Base-by-base conservation (phyloP, 2,329 filamentous ascomycete genomes). In the Didymella glomerata region DNA sequence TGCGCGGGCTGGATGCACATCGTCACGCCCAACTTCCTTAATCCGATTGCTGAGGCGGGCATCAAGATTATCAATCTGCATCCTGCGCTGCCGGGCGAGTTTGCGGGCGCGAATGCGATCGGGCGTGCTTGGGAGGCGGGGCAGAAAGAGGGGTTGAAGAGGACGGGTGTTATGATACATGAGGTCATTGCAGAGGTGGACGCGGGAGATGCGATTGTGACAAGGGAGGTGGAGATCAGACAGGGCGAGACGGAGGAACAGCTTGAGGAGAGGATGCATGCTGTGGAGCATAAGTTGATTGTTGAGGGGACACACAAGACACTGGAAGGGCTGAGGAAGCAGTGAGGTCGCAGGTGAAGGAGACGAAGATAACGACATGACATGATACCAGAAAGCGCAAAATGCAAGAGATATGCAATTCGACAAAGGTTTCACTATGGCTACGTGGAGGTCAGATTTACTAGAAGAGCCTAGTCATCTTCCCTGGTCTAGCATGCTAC, bases 1-100 rank as follows among this genome's bases (percentile, higher is more conserved):
- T 90, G 93, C 66, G 89, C 76, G 0, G 92, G 93, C 2, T 96
- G 91, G 85, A 96, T 96, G 92, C 89, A 95, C 75, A 89, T 96
- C 57, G 85, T 96, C 48, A 88, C 87, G 0, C 81, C 82, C 2
- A 79, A 82, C 1, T 95, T 96, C 74, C 80, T 96, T 47, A 82
- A 84, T 9, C 90, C 91, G 2, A 73, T 96, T 8, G 83, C 85
- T 32, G 79, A 76, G 13, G 85, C 82, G 0, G 84, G 84, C 0
- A 82, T 94, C 34, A 84, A 83, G 24, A 87, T 94, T 44, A 93
- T 96, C 70, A 96, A 96, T 73, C 78, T 96, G 40, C 92, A 96
- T 72, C 92, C 92, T 11, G 87, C 89, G 3, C 77, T 91, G 40
- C 89, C 84, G 71, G 90, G 90, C 1, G 84, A 88, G 68, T 93